phyloP scores from a whole-genome alignment of 208 protist genomes.

The Naegleria gruberi region DNA sequence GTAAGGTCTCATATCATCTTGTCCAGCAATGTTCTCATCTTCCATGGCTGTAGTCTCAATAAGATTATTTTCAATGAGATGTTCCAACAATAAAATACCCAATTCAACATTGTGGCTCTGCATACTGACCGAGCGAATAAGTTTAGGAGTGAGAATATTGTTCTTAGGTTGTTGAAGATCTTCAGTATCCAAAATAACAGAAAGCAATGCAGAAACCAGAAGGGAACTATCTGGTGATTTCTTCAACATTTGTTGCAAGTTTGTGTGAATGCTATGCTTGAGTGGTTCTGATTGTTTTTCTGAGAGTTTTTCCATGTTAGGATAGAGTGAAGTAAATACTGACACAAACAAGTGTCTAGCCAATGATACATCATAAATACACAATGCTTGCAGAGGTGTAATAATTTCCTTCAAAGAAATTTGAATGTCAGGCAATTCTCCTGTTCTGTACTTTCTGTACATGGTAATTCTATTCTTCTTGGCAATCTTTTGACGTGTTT shows the following conservation, averaged over 20 bases:
- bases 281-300: background rate
- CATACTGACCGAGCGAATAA: constrained; percentile 33
- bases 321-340: constrained; percentile 34
- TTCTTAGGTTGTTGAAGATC: background rate
- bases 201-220: background rate
- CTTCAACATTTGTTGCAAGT: background rate
- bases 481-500: constrained; percentile 6
- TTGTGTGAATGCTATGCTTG: background rate
- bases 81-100: constrained; percentile 46
- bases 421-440: constrained; percentile 68
- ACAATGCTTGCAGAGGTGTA: constrained; percentile 61
- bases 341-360: constrained; percentile 40
- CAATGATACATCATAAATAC: constrained; percentile 46
- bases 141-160: constrained; percentile 18
- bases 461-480: constrained; percentile 29
- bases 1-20: background rate
- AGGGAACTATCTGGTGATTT: background rate
- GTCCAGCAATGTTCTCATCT: background rate
- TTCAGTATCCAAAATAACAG: background rate
- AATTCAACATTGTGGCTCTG: constrained; percentile 35
- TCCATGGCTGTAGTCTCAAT: background rate
- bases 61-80: constrained; percentile 36
- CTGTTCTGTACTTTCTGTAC: constrained; percentile 48
- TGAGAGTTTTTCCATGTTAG: background rate
- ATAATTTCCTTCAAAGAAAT: constrained; percentile 60